Evolutionary conservation across 2,329 filamentous ascomycete species (phyloP).

Genomic region (Ciborinia camelliae): DNA sequence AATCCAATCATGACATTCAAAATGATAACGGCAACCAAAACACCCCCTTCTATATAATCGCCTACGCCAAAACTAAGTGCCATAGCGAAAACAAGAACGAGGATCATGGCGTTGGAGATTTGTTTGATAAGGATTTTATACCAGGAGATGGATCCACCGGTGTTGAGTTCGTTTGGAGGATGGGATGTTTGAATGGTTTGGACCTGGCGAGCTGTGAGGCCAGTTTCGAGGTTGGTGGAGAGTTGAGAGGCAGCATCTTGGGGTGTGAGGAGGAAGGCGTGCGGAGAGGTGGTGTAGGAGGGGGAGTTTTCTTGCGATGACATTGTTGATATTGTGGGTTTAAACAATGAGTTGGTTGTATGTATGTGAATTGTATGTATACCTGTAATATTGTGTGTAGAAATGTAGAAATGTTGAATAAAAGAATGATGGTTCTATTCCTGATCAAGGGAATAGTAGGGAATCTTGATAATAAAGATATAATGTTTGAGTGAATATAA

Average conservation of each 20-base stretch:
- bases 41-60: conserved; percentile 59
- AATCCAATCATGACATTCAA: conserved; percentile 58
- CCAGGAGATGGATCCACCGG: conserved; percentile 62
- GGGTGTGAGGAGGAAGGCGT: conserved; percentile 59
- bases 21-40: conserved; percentile 55
- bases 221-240: conserved; percentile 62
- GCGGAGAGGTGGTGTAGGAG: conserved; percentile 35
- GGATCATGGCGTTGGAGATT: conserved; percentile 67
- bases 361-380: not conserved
- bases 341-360: not conserved
- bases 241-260: conserved; percentile 61
- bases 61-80: conserved; percentile 54
- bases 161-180: conserved; percentile 41
- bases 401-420: not conserved
- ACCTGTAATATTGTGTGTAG: not conserved
- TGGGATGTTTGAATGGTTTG: conserved; percentile 55
- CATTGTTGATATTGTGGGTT: not conserved
- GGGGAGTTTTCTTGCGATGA: not conserved
- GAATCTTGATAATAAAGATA: conserved; percentile 23
- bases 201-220: conserved; percentile 60
- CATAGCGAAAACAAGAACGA: conserved; percentile 59
- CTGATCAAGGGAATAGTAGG: conserved; percentile 37
- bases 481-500: not conserved
- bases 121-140: conserved; percentile 64
- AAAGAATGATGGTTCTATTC: conserved; percentile 28